Percentiles rank a stretch among this genome's conserved stretches.
Conservation (phyloP, 2,329 filamentous ascomycete genomes). For the Aspergillus sp. region DNA sequence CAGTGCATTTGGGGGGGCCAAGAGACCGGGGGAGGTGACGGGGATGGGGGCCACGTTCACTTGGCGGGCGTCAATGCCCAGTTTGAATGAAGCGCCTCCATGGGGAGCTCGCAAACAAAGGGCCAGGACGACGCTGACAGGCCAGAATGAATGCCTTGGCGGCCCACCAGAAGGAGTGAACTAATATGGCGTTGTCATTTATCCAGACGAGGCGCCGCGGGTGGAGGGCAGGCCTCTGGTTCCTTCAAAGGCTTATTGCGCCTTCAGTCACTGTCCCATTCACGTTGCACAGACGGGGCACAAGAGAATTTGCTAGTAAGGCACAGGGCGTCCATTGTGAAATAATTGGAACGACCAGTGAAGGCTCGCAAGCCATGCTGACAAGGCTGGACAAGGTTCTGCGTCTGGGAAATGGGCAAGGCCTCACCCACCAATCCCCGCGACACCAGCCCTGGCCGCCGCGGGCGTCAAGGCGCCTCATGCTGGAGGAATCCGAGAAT, state of each 20-base stretch:
- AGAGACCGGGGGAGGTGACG: constrained; percentile 24
- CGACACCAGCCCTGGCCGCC: neutral
- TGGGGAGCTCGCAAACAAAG: neutral
- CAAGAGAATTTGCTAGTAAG: no score
- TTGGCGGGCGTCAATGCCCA: neutral
- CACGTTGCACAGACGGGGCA: neutral
- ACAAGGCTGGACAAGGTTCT: no score
- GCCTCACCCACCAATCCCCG: neutral
- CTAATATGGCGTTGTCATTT: neutral
- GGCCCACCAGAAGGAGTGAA: neutral
- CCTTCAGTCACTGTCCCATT: neutral
- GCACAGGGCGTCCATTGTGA: neutral
- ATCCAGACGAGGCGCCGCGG: neutral
- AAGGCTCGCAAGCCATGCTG: no score
- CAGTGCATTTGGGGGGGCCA: constrained; percentile 17
- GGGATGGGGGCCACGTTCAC: constrained; percentile 13
- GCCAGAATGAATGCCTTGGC: neutral
- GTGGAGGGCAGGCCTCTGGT: neutral
- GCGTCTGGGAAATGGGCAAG: no score
- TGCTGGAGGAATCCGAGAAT: neutral
- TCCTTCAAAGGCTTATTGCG: neutral
- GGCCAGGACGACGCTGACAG: neutral
- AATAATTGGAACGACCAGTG: neutral
- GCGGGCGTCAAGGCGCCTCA: neutral
- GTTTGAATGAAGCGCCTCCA: neutral